These are phyloP conservation scores for Usnea hakonensis DNA, from an alignment of 495 filamentous ascomycete genomes.

Conservation along the genomic window DNA sequence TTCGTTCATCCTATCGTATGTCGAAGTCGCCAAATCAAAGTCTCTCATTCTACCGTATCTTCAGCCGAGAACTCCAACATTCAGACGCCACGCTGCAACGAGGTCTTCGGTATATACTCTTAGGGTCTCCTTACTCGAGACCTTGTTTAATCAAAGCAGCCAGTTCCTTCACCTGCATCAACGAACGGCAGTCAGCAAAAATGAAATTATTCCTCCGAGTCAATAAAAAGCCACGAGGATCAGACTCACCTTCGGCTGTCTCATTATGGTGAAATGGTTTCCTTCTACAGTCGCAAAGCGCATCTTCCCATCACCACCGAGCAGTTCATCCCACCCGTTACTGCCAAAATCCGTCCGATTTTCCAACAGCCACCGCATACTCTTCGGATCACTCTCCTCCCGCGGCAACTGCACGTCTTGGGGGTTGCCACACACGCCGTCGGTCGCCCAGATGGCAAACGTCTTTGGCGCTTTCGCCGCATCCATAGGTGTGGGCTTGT, in stretches of 20 bases:
- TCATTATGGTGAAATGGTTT: conserved; percentile 1
- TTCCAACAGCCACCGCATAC: conserved; percentile 21
- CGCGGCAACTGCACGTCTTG: conserved; percentile 7
- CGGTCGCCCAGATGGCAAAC: conserved; percentile 15
- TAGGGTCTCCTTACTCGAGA: not conserved
- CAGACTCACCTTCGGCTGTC: not conserved
- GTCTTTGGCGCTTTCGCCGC: conserved; percentile 3
- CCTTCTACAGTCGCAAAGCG: not conserved
- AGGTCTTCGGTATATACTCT: no score
- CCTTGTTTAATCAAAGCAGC: not conserved
- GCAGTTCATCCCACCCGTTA: not conserved
- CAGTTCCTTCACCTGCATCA: not conserved
- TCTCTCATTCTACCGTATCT: no score
- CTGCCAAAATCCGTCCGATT: conserved; percentile 21
- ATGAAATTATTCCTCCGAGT: not conserved
- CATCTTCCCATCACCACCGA: not conserved
- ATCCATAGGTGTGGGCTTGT: not conserved
- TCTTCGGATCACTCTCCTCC: conserved; percentile 15
- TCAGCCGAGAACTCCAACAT: no score
- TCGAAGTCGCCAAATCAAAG: no score
- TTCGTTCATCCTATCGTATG: no score
- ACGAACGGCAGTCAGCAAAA: not conserved
- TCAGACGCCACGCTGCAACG: no score
- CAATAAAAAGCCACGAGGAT: not conserved
- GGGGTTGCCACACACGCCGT: conserved; percentile 16